These are phyloP conservation scores for Aspergillus sclerotiicarbonarius DNA, from an alignment of 495 filamentous ascomycete genomes.

Conservation along the genomic window DNA sequence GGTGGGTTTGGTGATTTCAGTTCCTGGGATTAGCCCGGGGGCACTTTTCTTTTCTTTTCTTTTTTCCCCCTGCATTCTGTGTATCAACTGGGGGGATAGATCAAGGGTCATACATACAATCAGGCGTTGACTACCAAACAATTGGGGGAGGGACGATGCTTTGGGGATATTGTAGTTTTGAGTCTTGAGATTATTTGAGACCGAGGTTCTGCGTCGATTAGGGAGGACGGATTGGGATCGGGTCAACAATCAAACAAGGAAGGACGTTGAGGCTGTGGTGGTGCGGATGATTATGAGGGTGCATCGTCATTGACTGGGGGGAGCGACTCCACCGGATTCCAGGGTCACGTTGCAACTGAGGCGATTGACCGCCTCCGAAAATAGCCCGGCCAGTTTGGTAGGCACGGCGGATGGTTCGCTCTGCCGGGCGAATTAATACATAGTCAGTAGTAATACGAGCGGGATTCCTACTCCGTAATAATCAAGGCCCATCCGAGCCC, in stretches of 20 bases:
- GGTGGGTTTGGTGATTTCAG: constrained; percentile 92
- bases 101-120: too few relatives aligned
- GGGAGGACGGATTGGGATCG: too few relatives aligned
- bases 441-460: too few relatives aligned
- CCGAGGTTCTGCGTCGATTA: too few relatives aligned
- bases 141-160: too few relatives aligned
- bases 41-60: too few relatives aligned
- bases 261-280: neutral
- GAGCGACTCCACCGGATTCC: neutral
- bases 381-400: neutral
- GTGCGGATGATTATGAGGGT: neutral
- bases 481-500: neutral
- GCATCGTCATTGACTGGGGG: neutral
- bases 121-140: too few relatives aligned
- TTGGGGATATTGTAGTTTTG: too few relatives aligned
- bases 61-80: too few relatives aligned
- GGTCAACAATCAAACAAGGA: too few relatives aligned
- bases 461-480: neutral
- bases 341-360: neutral
- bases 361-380: neutral
- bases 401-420: neutral
- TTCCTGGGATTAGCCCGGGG: constrained; percentile 30
- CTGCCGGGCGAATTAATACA: neutral
- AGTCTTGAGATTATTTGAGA: too few relatives aligned
- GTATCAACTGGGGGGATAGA: too few relatives aligned